A percentile compares a stretch with the other conserved stretches of the same genome.
phyloP scores from a whole-genome alignment of 352 stramenopile species.

The Globisporangium spinosum region DNA sequence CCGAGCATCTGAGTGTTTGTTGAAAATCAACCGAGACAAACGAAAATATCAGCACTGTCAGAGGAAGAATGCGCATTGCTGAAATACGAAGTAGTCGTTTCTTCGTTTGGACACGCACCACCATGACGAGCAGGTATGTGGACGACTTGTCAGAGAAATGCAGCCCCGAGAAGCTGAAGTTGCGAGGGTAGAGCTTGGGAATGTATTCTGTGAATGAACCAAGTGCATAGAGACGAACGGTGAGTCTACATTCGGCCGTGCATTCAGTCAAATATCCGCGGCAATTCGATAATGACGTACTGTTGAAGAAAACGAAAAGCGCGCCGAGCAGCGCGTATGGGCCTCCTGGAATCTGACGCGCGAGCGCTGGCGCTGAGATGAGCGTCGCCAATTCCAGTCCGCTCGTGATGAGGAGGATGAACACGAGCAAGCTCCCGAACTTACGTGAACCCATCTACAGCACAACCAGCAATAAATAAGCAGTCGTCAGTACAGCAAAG shows the following conservation, averaged over 20 bases:
- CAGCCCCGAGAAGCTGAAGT: slow-evolving; percentile 54
- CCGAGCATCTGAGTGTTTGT: slow-evolving; percentile 48
- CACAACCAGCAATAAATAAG: not conserved
- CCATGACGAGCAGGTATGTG: slow-evolving; percentile 64
- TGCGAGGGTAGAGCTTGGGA: slow-evolving; percentile 64
- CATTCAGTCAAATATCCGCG: not conserved
- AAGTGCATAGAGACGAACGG: not conserved
- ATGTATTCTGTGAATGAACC: slow-evolving; percentile 54
- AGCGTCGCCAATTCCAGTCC: slow-evolving; percentile 45
- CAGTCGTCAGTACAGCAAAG: not conserved
- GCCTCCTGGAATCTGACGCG: slow-evolving; percentile 45
- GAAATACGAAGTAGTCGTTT: not conserved
- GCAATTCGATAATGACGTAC: slow-evolving; percentile 28
- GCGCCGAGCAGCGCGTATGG: slow-evolving; percentile 71
- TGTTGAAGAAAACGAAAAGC: slow-evolving; percentile 75
- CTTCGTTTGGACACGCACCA: slow-evolving; percentile 38
- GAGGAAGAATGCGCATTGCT: not conserved
- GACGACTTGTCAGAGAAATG: slow-evolving; percentile 84
- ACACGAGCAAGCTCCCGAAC: slow-evolving; percentile 74
- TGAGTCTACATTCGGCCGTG: not conserved
- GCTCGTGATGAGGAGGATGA: slow-evolving; percentile 49
- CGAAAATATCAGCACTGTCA: not conserved
- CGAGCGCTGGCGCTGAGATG: slow-evolving; percentile 35
- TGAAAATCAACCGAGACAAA: not conserved
- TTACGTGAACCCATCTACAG: slow-evolving; percentile 80